A percentile compares a stretch with the other conserved stretches of the same genome.
Evolutionary conservation across 169 alveolate genomes (phyloP).

Genomic region (Cryptosporidium sp.): DNA sequence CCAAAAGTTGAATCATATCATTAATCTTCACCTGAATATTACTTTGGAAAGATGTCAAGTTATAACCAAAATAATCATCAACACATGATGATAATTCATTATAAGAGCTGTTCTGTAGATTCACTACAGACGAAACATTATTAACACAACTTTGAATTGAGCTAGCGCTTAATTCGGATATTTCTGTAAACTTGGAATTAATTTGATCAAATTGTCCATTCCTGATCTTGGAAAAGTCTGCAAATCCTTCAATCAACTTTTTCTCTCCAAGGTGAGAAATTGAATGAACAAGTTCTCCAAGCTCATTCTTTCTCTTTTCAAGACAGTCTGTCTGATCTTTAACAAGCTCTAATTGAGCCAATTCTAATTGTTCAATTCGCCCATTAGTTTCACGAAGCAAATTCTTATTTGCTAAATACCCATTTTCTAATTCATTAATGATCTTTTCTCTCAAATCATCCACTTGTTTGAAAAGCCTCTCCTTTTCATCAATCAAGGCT

Average conservation of each 20-base stretch:
- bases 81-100: constrained; percentile 38
- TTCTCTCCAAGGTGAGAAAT: constrained; percentile 8
- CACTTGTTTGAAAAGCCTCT: constrained; percentile 20
- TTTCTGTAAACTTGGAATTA: background rate
- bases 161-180: constrained; percentile 10
- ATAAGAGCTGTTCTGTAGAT: constrained; percentile 35
- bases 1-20: background rate
- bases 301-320: constrained; percentile 19
- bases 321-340: constrained; percentile 13
- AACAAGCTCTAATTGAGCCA: constrained; percentile 1
- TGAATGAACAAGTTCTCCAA: constrained; percentile 1
- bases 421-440: constrained; percentile 5
- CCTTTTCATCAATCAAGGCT: constrained; percentile 2
- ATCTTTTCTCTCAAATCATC: constrained; percentile 22
- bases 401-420: constrained; percentile 14
- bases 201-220: background rate
- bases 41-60: background rate
- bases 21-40: constrained; percentile 1
- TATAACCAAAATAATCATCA: constrained; percentile 19
- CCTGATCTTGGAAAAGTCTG: background rate
- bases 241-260: constrained; percentile 13
- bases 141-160: constrained; percentile 24
- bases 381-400: constrained; percentile 18
- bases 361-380: background rate
- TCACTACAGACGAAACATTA: constrained; percentile 22